Conservation (phyloP, 2,329 filamentous ascomycete genomes). For the Colletotrichum sp. region DNA sequence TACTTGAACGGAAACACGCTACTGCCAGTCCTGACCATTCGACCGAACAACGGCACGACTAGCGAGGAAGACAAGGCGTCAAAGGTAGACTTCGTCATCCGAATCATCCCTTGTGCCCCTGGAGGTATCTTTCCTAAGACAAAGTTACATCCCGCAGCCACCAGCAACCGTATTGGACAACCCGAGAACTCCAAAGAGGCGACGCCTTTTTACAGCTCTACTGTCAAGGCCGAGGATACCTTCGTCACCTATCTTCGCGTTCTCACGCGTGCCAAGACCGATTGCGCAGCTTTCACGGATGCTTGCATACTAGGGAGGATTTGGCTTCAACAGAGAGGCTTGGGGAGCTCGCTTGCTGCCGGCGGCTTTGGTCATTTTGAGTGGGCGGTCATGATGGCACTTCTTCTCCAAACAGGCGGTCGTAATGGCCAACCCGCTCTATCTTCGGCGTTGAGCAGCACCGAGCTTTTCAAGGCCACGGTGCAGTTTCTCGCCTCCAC, state of each 20-base stretch:
- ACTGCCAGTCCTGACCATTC: slow-evolving; percentile 68
- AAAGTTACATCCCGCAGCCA: slow-evolving; percentile 74
- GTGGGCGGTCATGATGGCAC: slow-evolving; percentile 80
- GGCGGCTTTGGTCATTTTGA: slow-evolving; percentile 96
- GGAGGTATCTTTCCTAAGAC: slow-evolving; percentile 71
- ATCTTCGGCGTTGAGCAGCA: slow-evolving; percentile 83
- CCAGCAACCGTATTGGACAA: slow-evolving; percentile 68
- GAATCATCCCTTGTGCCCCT: slow-evolving; percentile 78
- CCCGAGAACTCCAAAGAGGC: slow-evolving; percentile 47
- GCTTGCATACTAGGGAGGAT: slow-evolving; percentile 85
- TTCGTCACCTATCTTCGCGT: slow-evolving; percentile 78
- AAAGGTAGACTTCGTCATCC: slow-evolving; percentile 62
- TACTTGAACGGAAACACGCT: slow-evolving; percentile 76
- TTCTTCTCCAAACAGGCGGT: slow-evolving; percentile 80
- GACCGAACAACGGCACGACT: slow-evolving; percentile 31
- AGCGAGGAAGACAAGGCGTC: slow-evolving; percentile 27
- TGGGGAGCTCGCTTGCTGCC: slow-evolving; percentile 69
- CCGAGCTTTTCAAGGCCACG: slow-evolving; percentile 92
- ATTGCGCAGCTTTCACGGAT: slow-evolving; percentile 77
- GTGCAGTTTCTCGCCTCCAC: slow-evolving; percentile 84
- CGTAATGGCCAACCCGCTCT: slow-evolving; percentile 74
- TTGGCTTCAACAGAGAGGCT: slow-evolving; percentile 89
- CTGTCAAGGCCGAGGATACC: slow-evolving; percentile 78
- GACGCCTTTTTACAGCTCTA: slow-evolving; percentile 86
- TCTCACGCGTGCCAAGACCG: slow-evolving; percentile 71